Evolutionary conservation across 164 flowering plant species (phyloP), one percentile per base, ranked within the genome.

Genomic region (Brasenia schreberi): DNA sequence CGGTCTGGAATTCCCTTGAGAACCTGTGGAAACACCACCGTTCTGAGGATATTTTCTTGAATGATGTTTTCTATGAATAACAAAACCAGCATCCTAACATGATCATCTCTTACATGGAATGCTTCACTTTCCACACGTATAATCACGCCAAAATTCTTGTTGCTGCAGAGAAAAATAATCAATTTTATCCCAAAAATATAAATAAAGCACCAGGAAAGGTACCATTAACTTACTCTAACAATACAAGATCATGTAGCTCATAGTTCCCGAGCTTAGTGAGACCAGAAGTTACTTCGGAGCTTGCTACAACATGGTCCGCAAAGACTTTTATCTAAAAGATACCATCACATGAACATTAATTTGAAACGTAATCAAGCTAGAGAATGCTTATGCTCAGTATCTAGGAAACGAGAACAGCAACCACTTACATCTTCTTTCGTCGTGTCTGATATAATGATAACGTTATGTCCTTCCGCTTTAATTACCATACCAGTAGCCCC

Each of bases 401-500:
- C 43, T 64, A 14, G 14, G 5, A 61, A 63, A 53, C 23, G 5
- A n/a, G 7, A 52, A 7, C 0, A n/a, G 11, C 61, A 6, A 44
- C 7, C 60, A 75, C 96, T 80, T 79, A 94, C 98, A 79, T 89
- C 82, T 77, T 94, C 98, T 73, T 89, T 94, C 4, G 98, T 88
- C 18, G 92, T 85, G 74, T 94, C 97, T 59, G 98, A 91, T 53
- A 94, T 73, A 63, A 94, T 80, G 64, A 83, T 87, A 56, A 94
- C 87, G 59, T 86, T 88, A 73, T 91, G 98, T 62, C 92, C 87
- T 73, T 91, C 95, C 71, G 89, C 95, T 74, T 89, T 89, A 7
- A 94, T 80, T 73, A 94, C 98, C 93, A 89, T 87, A 59, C 98
- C 98, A 69, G 98, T 94, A 11, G 93, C 90, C 70, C 98, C 98